Conservation (phyloP, 2,329 filamentous ascomycete genomes). For the Clonostachys solani region DNA sequence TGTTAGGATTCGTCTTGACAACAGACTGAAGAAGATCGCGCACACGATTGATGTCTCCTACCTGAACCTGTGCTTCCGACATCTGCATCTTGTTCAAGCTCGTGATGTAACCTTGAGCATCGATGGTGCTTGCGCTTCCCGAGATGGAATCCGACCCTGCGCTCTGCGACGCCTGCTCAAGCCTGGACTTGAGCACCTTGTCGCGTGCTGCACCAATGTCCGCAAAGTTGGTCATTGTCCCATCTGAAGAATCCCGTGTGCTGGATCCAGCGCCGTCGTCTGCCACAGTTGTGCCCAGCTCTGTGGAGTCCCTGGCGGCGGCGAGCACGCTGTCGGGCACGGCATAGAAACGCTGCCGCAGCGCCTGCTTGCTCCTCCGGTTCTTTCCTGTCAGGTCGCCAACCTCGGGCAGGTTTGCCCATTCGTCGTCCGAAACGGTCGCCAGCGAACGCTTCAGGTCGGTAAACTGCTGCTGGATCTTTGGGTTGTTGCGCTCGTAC, state of each 20-base stretch:
- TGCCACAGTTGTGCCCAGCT: constrained; percentile 84
- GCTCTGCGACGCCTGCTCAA: constrained; percentile 81
- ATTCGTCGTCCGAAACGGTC: constrained; percentile 89
- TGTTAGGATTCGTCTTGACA: constrained; percentile 93
- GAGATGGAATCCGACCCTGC: constrained; percentile 60
- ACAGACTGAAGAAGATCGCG: constrained; percentile 92
- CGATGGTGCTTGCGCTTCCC: constrained; percentile 86
- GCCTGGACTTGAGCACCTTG: constrained; percentile 89
- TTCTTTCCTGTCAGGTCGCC: constrained; percentile 96
- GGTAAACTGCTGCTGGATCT: constrained; percentile 96
- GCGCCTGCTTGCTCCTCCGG: constrained; percentile 75
- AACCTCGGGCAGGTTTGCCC: constrained; percentile 92
- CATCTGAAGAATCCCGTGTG: constrained; percentile 54
- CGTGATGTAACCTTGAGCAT: constrained; percentile 93
- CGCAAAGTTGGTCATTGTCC: constrained; percentile 96
- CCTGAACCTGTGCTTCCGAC: constrained; percentile 74
- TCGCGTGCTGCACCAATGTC: constrained; percentile 95
- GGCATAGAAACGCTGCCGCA: constrained; percentile 85
- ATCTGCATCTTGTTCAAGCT: constrained; percentile 80
- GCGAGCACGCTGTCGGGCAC: constrained; percentile 95
- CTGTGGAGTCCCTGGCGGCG: constrained; percentile 72
- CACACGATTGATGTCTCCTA: constrained; percentile 93
- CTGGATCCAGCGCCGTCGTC: constrained; percentile 62
- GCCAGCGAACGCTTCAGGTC: constrained; percentile 89
- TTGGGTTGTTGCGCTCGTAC: constrained; percentile 95